phyloP scores from a whole-genome alignment of 768 basidiomycete genomes.

The Lactarius trivialis region DNA sequence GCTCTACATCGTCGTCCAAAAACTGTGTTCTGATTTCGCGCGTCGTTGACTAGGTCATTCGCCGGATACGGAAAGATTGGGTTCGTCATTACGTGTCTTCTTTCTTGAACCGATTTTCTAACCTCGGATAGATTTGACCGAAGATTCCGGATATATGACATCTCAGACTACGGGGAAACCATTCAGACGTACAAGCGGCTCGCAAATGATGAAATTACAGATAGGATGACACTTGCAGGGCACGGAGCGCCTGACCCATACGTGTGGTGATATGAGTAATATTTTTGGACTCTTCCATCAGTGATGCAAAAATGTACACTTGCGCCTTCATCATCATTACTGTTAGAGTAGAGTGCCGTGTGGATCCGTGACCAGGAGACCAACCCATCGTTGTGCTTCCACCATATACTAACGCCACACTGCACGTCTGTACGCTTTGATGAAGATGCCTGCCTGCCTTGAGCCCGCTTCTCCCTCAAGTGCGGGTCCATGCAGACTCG shows the following conservation, averaged over 20 bases:
- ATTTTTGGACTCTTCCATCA: neutral
- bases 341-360: too few species aligned
- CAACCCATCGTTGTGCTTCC: too few species aligned
- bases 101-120: slow-evolving; percentile 4
- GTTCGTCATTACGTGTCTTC: slow-evolving; percentile 33
- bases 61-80: slow-evolving; percentile 77
- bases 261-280: slow-evolving; percentile 3
- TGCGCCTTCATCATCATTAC: neutral
- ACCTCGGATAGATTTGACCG: slow-evolving; percentile 63
- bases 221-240: slow-evolving; percentile 59
- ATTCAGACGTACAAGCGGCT: slow-evolving; percentile 83
- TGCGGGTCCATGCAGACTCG: too few species aligned
- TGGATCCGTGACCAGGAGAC: too few species aligned
- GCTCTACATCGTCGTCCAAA: neutral
- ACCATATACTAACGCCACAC: too few species aligned
- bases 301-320: neutral
- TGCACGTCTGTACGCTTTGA: too few species aligned
- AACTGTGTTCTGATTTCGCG: neutral
- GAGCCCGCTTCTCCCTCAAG: too few species aligned
- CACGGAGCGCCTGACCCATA: slow-evolving; percentile 29
- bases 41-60: slow-evolving; percentile 50
- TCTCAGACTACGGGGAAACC: slow-evolving; percentile 87
- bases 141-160: slow-evolving; percentile 81
- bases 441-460: too few species aligned
- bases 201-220: slow-evolving; percentile 61